Evolutionary conservation across 495 filamentous ascomycete genomes (phyloP).

Genomic region (Hypoxylon fragiforme): DNA sequence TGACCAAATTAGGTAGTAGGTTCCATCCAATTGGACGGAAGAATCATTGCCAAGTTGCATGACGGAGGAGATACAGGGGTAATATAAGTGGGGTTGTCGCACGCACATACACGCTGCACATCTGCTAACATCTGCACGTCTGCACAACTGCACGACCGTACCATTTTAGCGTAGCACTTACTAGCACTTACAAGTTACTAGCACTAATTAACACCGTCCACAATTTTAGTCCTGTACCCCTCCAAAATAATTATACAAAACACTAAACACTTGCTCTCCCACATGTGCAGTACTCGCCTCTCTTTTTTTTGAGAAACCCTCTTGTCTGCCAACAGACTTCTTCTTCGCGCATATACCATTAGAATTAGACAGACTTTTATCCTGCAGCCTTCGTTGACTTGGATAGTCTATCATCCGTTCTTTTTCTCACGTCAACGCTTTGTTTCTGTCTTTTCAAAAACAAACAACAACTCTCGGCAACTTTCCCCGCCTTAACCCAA

Average conservation of each 20-base stretch:
- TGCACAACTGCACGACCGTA: not conserved
- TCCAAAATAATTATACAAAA: conserved; percentile 38
- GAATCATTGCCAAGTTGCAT: conserved; percentile 38
- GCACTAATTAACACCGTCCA: too few species aligned
- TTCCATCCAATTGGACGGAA: conserved; percentile 28
- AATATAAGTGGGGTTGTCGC: conserved; percentile 20
- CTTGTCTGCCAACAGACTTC: conserved; percentile 25
- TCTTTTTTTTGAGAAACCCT: conserved; percentile 11
- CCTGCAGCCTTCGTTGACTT: conserved; percentile 30
- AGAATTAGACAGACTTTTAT: conserved; percentile 34
- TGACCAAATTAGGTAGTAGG: conserved; percentile 25
- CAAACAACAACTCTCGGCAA: conserved; percentile 4
- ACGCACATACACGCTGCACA: conserved; percentile 8
- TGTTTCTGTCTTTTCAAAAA: conserved; percentile 4
- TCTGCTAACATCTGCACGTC: not conserved
- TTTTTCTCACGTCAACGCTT: conserved; percentile 14
- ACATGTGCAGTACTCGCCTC: not conserved
- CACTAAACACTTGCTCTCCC: conserved; percentile 25
- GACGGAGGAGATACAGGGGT: conserved; percentile 27
- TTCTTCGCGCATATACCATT: conserved; percentile 15
- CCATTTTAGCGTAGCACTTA: conserved; percentile 26
- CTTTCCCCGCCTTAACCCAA: conserved; percentile 19
- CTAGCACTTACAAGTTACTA: too few species aligned
- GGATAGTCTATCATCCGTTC: conserved; percentile 35
- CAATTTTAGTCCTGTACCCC: conserved; percentile 35